Conservation (phyloP, 805 yeast genomes). For the Pichia cephalocereana region DNA sequence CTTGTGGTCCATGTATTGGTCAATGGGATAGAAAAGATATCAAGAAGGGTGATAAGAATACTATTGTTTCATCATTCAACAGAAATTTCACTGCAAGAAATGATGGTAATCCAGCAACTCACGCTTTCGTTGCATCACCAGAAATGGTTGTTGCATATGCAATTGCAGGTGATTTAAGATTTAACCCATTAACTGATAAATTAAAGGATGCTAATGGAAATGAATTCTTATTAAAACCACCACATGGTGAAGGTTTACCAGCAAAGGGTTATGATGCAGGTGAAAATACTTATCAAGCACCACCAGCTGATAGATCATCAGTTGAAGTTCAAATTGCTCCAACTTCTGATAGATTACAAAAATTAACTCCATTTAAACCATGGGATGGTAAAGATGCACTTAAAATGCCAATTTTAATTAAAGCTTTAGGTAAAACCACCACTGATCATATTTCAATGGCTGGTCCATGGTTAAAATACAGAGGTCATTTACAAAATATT, state of each 20-base stretch:
- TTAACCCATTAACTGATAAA: constrained; percentile 86
- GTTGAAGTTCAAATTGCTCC: constrained; percentile 76
- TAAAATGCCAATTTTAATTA: constrained; percentile 87
- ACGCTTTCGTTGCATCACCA: constrained; percentile 98
- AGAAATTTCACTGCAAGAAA: constrained; percentile 97
- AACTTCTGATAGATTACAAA: constrained; percentile 92
- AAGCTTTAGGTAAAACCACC: constrained; percentile 95
- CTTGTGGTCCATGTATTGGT: constrained; percentile 99
- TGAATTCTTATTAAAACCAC: constrained; percentile 69
- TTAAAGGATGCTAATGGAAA: constrained; percentile 63
- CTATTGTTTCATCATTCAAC: constrained; percentile 95
- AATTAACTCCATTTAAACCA: constrained; percentile 84
- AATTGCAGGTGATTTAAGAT: constrained; percentile 85
- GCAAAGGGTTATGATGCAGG: constrained; percentile 48
- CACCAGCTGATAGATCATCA: constrained; percentile 75
- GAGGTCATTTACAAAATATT: constrained; percentile 98
- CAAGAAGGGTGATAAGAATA: constrained; percentile 54
- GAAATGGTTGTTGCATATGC: constrained; percentile 96
- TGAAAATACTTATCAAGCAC: constrained; percentile 93
- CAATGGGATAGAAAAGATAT: constrained; percentile 96
- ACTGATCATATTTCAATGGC: constrained; percentile 99
- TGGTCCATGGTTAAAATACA: constrained; percentile 99
- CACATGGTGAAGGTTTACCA: constrained; percentile 81
- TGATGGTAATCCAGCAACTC: constrained; percentile 96
- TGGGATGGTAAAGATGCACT: constrained; percentile 96